A percentile compares a stretch with the other conserved stretches of the same genome.
Evolutionary conservation across 2,329 filamentous ascomycete genomes (phyloP).

Genomic region (Simplicillium aogashimaense): DNA sequence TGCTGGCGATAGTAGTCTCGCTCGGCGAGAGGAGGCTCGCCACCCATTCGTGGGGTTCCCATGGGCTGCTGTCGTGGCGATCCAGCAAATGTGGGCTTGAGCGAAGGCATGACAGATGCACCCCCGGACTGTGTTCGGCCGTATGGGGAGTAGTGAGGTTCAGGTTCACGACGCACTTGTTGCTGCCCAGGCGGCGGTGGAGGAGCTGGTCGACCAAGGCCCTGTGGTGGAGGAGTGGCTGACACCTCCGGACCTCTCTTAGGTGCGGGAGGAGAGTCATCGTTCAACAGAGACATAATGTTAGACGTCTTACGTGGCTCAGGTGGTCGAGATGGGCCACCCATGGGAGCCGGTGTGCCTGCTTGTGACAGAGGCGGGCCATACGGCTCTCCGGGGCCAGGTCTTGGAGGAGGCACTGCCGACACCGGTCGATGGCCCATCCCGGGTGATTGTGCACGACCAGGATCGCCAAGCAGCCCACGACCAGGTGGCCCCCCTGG

Average conservation of each 20-base stretch:
- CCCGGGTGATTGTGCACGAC: slow-evolving; percentile 26
- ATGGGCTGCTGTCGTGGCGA: slow-evolving; percentile 41
- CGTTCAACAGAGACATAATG: slow-evolving; percentile 53
- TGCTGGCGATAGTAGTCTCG: slow-evolving; percentile 40
- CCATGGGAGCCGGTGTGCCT: slow-evolving; percentile 16
- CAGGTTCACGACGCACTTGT: slow-evolving; percentile 38
- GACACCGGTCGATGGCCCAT: slow-evolving; percentile 28
- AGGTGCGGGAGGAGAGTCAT: slow-evolving; percentile 41
- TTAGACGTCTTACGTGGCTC: slow-evolving; percentile 51
- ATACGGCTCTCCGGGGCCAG: slow-evolving; percentile 16
- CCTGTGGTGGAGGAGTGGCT: slow-evolving; percentile 38
- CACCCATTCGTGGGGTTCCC: slow-evolving; percentile 29
- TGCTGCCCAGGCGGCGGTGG: slow-evolving; percentile 23
- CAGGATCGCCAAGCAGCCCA: slow-evolving; percentile 27
- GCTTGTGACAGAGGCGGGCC: slow-evolving; percentile 15
- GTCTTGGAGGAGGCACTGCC: slow-evolving; percentile 14
- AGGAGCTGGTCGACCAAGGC: slow-evolving; percentile 30
- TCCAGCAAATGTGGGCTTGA: slow-evolving; percentile 41
- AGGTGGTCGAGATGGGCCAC: slow-evolving; percentile 28
- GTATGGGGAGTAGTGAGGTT: slow-evolving; percentile 37
- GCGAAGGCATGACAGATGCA: slow-evolving; percentile 39
- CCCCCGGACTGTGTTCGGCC: slow-evolving; percentile 20
- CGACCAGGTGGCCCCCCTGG: slow-evolving; percentile 23
- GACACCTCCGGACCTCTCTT: slow-evolving; percentile 44
- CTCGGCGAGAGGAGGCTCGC: slow-evolving; percentile 18